Base-by-base conservation (phyloP, 331 rosid genomes). In the Quercus phellos region DNA sequence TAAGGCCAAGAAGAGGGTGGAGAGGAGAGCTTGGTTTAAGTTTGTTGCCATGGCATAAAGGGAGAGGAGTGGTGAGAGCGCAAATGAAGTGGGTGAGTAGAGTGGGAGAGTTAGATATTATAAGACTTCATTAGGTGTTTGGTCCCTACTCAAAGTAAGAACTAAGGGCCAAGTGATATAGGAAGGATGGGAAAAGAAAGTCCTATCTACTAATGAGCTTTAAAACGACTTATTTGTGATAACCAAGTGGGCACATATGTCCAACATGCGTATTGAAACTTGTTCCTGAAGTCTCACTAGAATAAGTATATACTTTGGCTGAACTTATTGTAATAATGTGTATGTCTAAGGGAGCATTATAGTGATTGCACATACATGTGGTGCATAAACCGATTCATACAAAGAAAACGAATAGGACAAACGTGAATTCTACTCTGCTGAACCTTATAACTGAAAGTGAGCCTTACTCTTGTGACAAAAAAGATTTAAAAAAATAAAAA, bases 21-120 rank as follows among this genome's bases (percentile, higher is more conserved):
- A 78, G 63, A 74, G 27, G 56, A 74, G 27, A 50, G 58, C 6
- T 32, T 43, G 70, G 79, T 55, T 79, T 32, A 51, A 59, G 73
- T 56, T n/a, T 30, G 72, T 1, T 50, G 88, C 59, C 91, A 87
- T 87, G 86, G 54, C 78, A 79, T 60, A 38, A 68, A 61, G n/a
- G 51, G 26, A 71, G 54, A 55, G 73, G 9, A 68, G 26, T 1
- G 50, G 4, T 1, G 19, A 17, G 24, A 12, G 70, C 21, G 35
- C 73, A 34, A 59, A 42, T 34, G 6, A 19, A 82, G 85, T 72
- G 88, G 59, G 76, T 63, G 6, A 2, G 9, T 16, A 50, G 85
- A 11, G 75, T 53, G 69, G 38, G 69, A 54, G 24, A 59, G 70
- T 51, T 79, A 53, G 71, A 67, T 72, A 54, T 56, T 76, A 54